Percentiles rank a stretch among this genome's conserved stretches.
Evolutionary conservation across 2,329 filamentous ascomycete species (phyloP).

Genomic region (Ophidiomyces ophidiicola): DNA sequence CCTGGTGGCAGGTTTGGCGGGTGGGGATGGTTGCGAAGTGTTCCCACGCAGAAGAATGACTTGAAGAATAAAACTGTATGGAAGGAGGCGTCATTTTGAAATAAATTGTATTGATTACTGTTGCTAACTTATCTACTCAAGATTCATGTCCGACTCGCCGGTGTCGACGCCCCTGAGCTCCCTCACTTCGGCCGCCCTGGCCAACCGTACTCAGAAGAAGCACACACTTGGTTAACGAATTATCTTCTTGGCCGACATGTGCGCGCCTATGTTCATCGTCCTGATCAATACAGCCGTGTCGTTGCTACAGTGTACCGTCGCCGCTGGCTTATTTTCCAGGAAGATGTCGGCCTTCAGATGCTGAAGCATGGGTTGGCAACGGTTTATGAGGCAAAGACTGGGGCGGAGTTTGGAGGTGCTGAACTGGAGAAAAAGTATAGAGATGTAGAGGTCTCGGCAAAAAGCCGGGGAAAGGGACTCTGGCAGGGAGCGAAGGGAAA

Average conservation of each 20-base stretch:
- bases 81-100: no score
- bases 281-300: slow-evolving; percentile 85
- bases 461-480: slow-evolving; percentile 54
- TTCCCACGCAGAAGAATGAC: slow-evolving; percentile 56
- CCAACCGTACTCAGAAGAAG: slow-evolving; percentile 73
- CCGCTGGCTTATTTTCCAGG: slow-evolving; percentile 43
- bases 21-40: slow-evolving; percentile 79
- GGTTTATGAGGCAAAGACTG: slow-evolving; percentile 84
- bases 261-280: slow-evolving; percentile 67
- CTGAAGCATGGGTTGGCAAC: slow-evolving; percentile 72
- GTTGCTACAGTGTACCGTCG: slow-evolving; percentile 75
- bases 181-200: slow-evolving; percentile 83
- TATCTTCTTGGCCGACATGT: slow-evolving; percentile 63
- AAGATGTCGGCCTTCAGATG: slow-evolving; percentile 84
- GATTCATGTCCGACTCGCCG: slow-evolving; percentile 82
- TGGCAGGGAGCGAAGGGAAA: slow-evolving; percentile 52
- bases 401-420: slow-evolving; percentile 72
- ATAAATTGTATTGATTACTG: slow-evolving; percentile 1
- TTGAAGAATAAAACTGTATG: slow-evolving; percentile 67
- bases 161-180: slow-evolving; percentile 83
- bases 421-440: slow-evolving; percentile 40
- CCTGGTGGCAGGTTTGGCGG: slow-evolving; percentile 77
- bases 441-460: slow-evolving; percentile 44
- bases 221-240: slow-evolving; percentile 62
- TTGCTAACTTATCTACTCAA: slow-evolving; percentile 14